phyloP scores from a whole-genome alignment of 1,284 basidiomycete species.

The Malassezia cuniculi region DNA sequence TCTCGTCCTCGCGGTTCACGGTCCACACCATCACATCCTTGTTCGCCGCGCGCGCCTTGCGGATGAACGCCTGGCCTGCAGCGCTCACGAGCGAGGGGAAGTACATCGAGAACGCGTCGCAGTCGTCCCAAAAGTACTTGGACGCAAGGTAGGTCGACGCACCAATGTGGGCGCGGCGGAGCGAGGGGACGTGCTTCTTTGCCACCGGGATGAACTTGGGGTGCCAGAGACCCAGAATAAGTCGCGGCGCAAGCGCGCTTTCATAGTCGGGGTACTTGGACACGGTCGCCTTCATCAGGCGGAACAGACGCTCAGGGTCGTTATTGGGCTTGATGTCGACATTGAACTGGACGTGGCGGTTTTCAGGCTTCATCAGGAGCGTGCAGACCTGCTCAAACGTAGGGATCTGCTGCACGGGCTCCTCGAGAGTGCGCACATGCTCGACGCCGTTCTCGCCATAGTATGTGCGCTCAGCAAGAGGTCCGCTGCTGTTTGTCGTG shows the following conservation, averaged over 20 bases:
- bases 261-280: slow-evolving; percentile 63
- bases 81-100: slow-evolving; percentile 62
- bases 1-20: slow-evolving; percentile 75
- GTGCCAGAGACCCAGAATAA: slow-evolving; percentile 68
- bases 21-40: slow-evolving; percentile 93
- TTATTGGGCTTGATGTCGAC: slow-evolving; percentile 88
- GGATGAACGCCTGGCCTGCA: slow-evolving; percentile 60
- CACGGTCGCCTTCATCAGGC: slow-evolving; percentile 66
- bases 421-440: slow-evolving; percentile 65
- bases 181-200: slow-evolving; percentile 62
- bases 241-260: slow-evolving; percentile 68
- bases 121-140: slow-evolving; percentile 79
- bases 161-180: slow-evolving; percentile 75
- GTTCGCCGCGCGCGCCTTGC: slow-evolving; percentile 62
- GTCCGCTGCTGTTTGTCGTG: slow-evolving; percentile 52
- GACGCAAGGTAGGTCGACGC: slow-evolving; percentile 55
- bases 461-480: slow-evolving; percentile 49
- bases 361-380: slow-evolving; percentile 36
- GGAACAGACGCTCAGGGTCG: slow-evolving; percentile 72
- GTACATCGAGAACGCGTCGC: slow-evolving; percentile 74
- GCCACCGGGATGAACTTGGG: slow-evolving; percentile 73
- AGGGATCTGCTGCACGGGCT: slow-evolving; percentile 52
- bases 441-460: slow-evolving; percentile 56
- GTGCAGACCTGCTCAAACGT: slow-evolving; percentile 38
- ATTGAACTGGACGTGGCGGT: slow-evolving; percentile 42